phyloP scores from a whole-genome alignment of 257 asterid genomes.

The Solanum pennellii region DNA sequence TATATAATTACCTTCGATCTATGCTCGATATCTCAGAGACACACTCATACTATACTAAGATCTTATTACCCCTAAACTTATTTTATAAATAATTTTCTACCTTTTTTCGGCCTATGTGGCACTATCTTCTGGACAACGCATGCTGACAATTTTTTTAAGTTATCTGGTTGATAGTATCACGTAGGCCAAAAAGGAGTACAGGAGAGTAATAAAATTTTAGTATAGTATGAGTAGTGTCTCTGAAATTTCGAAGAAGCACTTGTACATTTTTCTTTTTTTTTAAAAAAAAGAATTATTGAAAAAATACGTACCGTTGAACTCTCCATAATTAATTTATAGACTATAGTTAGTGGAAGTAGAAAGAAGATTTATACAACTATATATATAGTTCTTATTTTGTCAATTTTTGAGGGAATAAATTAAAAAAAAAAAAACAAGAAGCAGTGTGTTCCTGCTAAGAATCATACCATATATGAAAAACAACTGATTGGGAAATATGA shows the following conservation, averaged over 20 bases:
- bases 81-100: too few species aligned
- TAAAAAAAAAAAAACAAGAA: not conserved
- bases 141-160: too few species aligned
- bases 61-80: rapidly evolving
- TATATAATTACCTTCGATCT: too few species aligned
- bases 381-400: not conserved
- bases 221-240: too few species aligned
- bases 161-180: too few species aligned
- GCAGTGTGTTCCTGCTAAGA: not conserved
- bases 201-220: rapidly evolving
- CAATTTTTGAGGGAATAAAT: not conserved
- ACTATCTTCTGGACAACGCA: too few species aligned
- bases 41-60: too few species aligned
- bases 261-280: too few species aligned
- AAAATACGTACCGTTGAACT: not conserved
- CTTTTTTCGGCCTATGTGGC: too few species aligned
- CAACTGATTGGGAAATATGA: not conserved
- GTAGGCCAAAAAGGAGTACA: rapidly evolving
- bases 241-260: rapidly evolving
- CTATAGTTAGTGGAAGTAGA: not conserved
- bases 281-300: not conserved
- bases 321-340: not conserved
- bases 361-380: not conserved
- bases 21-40: rapidly evolving
- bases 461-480: not conserved